phyloP scores from a whole-genome alignment of 2,329 filamentous ascomycete species.

The Ascochyta fabae region DNA sequence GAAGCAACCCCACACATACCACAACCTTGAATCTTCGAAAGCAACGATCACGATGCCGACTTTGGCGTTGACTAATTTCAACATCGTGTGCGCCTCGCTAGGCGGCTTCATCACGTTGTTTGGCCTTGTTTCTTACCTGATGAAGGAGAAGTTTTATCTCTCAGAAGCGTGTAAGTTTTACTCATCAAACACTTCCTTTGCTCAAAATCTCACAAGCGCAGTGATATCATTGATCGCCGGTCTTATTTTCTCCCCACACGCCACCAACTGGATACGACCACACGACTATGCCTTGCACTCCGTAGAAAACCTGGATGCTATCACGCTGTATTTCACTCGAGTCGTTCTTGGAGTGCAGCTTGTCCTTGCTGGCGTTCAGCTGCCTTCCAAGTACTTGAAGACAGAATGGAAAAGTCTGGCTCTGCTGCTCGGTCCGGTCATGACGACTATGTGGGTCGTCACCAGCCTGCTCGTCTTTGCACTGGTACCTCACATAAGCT shows the following conservation, averaged over 20 bases:
- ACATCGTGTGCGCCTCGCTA: constrained; percentile 78
- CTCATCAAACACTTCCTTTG: background rate
- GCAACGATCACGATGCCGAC: constrained; percentile 60
- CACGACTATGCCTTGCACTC: constrained; percentile 72
- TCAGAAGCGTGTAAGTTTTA: constrained; percentile 79
- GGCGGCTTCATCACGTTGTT: constrained; percentile 92
- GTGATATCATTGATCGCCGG: constrained; percentile 85
- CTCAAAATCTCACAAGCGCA: constrained; percentile 43
- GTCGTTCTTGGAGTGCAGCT: constrained; percentile 90
- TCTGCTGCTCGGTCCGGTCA: constrained; percentile 80
- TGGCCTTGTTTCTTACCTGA: constrained; percentile 84
- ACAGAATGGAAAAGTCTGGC: constrained; percentile 79
- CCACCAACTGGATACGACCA: constrained; percentile 74
- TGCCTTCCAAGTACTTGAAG: constrained; percentile 81
- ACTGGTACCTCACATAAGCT: constrained; percentile 72
- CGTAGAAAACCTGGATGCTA: constrained; percentile 66
- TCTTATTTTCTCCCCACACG: constrained; percentile 78
- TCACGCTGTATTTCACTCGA: constrained; percentile 84
- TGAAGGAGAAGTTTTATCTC: constrained; percentile 89
- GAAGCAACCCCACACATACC: constrained; percentile 1
- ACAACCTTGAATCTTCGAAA: background rate
- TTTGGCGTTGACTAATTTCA: constrained; percentile 76
- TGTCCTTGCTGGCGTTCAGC: constrained; percentile 84
- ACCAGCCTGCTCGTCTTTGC: constrained; percentile 82
- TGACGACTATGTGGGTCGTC: constrained; percentile 84